phyloP scores from a whole-genome alignment of 345 rosid genomes.

The Moringa oleifera region DNA sequence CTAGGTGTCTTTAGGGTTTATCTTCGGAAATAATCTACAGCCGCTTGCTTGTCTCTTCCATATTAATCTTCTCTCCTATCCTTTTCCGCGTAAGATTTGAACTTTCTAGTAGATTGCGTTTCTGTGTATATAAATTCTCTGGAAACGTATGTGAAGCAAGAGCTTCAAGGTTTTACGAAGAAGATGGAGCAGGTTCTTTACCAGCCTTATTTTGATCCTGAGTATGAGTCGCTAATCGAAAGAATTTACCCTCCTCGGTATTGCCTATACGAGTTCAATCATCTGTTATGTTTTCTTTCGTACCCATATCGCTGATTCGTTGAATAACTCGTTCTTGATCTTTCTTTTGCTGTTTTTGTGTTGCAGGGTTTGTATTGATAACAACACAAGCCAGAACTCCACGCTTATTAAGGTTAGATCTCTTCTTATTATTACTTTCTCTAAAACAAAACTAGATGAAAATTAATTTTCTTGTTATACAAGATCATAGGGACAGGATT shows the following conservation, averaged over 20 bases:
- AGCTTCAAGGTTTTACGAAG: neutral
- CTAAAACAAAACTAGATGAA: too few species aligned
- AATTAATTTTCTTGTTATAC: too few species aligned
- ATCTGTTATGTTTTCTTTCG: neutral
- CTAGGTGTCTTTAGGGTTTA: neutral
- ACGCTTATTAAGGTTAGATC: slow-evolving; percentile 78
- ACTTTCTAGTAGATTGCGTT: too few species aligned
- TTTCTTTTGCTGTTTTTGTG: slow-evolving; percentile 12
- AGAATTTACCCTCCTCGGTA: slow-evolving; percentile 86
- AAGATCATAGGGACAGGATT: too few species aligned
- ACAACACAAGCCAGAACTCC: slow-evolving; percentile 62
- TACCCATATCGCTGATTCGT: neutral
- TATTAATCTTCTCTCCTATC: neutral
- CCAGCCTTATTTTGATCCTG: slow-evolving; percentile 76
- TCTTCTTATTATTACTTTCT: too few species aligned
- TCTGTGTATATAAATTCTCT: too few species aligned
- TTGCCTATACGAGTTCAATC: too few species aligned
- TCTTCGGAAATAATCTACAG: slow-evolving; percentile 6
- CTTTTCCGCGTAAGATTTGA: too few species aligned
- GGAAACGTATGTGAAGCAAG: too few species aligned
- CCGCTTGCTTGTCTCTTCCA: slow-evolving; percentile 22
- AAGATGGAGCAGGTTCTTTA: slow-evolving; percentile 64
- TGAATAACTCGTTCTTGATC: neutral
- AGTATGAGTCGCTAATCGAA: slow-evolving; percentile 68
- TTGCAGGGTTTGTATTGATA: slow-evolving; percentile 82